These are phyloP conservation scores for Scheffersomyces coipomensis DNA, from an alignment of 805 yeast genomes.

Conservation along the genomic window DNA sequence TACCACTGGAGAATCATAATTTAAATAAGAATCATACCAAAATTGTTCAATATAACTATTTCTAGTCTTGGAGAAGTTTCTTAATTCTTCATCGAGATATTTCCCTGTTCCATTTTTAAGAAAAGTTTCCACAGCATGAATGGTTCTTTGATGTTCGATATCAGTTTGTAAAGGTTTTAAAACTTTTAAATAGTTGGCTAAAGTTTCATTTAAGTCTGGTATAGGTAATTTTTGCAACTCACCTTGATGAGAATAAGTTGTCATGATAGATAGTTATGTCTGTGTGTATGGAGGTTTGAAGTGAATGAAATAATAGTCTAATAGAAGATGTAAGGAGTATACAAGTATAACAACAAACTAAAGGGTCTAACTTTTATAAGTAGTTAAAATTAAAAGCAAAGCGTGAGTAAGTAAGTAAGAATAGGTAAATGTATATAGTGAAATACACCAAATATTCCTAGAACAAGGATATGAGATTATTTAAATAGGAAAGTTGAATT, in stretches of 20 bases:
- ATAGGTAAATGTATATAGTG: no score
- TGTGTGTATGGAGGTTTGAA: no score
- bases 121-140: constrained; percentile 55
- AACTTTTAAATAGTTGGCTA: constrained; percentile 61
- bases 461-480: no score
- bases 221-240: constrained; percentile 70
- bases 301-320: no score
- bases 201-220: constrained; percentile 69
- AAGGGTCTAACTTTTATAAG: no score
- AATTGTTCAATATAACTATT: constrained; percentile 89
- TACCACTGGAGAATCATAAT: constrained; percentile 89
- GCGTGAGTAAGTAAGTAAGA: no score
- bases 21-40: constrained; percentile 89
- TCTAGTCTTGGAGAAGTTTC: constrained; percentile 58
- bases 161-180: constrained; percentile 82
- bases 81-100: constrained; percentile 62
- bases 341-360: no score
- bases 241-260: constrained; percentile 61
- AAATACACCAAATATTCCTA: no score
- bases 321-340: no score
- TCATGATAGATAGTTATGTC: no score
- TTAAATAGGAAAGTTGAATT: no score
- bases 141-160: constrained; percentile 61
- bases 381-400: no score
- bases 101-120: constrained; percentile 49